Evolutionary conservation across 768 basidiomycete species (phyloP).

Genomic region (Leccinellum albellum): DNA sequence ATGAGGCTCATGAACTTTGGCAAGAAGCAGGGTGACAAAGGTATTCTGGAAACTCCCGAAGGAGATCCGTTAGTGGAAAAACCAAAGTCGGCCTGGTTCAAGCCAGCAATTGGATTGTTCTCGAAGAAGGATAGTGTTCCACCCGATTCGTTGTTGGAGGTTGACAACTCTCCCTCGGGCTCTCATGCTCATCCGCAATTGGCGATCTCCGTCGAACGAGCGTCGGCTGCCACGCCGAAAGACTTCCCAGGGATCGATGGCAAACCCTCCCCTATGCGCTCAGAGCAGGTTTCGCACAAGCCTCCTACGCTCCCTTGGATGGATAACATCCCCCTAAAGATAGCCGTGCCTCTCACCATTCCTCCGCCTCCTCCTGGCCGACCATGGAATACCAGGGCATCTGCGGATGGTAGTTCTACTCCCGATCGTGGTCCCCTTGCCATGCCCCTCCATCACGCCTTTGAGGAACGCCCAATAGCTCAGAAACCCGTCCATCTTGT

Average conservation of each 20-base stretch:
- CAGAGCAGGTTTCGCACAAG: constrained; percentile 31
- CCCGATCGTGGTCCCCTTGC: constrained; percentile 28
- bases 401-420: constrained; percentile 32
- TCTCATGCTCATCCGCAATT: constrained; percentile 31
- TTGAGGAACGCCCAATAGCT: constrained; percentile 20
- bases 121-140: constrained; percentile 17
- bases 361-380: constrained; percentile 31
- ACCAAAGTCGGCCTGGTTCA: constrained; percentile 34
- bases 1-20: constrained; percentile 46
- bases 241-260: constrained; percentile 30
- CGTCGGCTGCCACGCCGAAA: constrained; percentile 27
- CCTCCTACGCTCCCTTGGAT: constrained; percentile 25
- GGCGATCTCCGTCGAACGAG: constrained; percentile 42
- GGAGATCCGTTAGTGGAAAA: constrained; percentile 25
- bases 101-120: constrained; percentile 32
- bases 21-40: constrained; percentile 33
- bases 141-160: constrained; percentile 18
- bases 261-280: constrained; percentile 21
- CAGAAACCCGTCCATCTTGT: constrained; percentile 17
- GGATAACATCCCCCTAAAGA: constrained; percentile 23
- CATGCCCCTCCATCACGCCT: constrained; percentile 44
- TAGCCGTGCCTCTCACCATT: constrained; percentile 34
- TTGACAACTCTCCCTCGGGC: constrained; percentile 12
- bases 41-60: constrained; percentile 17
- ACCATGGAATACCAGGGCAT: constrained; percentile 34